A percentile compares a stretch with the other conserved stretches of the same genome.
Conservation (phyloP, 805 yeast genomes). For the Sungouiozyma ichnusensis region DNA sequence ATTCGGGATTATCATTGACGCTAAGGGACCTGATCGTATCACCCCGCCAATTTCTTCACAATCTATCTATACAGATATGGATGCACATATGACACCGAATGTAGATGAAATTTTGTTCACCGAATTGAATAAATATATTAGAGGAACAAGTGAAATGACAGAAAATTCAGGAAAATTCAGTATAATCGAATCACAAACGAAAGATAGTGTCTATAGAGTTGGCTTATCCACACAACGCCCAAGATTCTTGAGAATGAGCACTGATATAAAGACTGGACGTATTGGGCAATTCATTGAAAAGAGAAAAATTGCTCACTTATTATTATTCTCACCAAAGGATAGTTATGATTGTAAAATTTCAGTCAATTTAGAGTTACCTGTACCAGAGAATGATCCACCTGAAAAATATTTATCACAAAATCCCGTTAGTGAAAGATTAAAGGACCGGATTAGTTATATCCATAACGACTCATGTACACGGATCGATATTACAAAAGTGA, state of each 20-base stretch:
- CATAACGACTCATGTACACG: conserved; percentile 65
- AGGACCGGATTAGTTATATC: conserved; percentile 62
- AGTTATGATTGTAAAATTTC: conserved; percentile 70
- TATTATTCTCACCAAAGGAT: conserved; percentile 64
- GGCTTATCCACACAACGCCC: conserved; percentile 58
- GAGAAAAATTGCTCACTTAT: conserved; percentile 60
- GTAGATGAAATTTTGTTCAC: conserved; percentile 53
- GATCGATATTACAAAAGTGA: conserved; percentile 61
- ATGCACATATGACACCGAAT: conserved; percentile 53
- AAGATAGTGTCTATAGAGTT: conserved; percentile 54
- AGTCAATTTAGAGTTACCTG: conserved; percentile 66
- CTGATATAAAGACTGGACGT: conserved; percentile 59
- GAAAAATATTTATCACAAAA: conserved; percentile 43
- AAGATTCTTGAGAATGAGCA: conserved; percentile 51
- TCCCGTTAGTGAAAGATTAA: conserved; percentile 51
- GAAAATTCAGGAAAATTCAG: conserved; percentile 46
- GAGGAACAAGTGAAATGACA: conserved; percentile 41
- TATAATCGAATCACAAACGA: conserved; percentile 48
- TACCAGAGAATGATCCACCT: conserved; percentile 40
- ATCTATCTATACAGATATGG: conserved; percentile 47
- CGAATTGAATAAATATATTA: conserved; percentile 44
- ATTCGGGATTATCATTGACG: conserved; percentile 61
- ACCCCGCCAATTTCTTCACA: conserved; percentile 61
- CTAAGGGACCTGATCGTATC: conserved; percentile 49
- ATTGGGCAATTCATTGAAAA: conserved; percentile 61